Evolutionary conservation across 352 stramenopile species (phyloP).

Genomic region (Phytophthora megakarya): DNA sequence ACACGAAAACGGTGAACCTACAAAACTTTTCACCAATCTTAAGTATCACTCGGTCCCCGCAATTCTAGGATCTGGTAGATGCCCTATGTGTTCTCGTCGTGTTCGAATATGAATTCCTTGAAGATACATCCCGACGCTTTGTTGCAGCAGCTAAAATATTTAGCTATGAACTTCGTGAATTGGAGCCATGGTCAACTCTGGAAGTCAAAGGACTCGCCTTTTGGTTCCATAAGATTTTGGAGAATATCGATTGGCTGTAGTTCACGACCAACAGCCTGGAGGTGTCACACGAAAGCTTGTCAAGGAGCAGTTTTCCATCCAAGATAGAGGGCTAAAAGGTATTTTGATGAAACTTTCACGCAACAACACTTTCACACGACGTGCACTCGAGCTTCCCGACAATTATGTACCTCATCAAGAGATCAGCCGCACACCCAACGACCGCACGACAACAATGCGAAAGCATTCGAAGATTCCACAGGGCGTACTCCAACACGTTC

Average conservation of each 20-base stretch:
- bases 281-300: background rate
- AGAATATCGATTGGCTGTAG: background rate
- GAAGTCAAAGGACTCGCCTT: slow-evolving; percentile 2
- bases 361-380: too few species aligned
- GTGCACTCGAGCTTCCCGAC: too few species aligned
- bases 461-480: too few species aligned
- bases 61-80: background rate
- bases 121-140: background rate
- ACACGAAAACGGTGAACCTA: background rate
- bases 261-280: background rate
- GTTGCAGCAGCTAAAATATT: background rate
- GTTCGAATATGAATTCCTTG: background rate
- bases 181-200: background rate
- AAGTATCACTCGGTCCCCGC: background rate
- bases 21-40: background rate
- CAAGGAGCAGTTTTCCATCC: background rate
- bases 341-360: slow-evolving; percentile 1
- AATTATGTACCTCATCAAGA: too few species aligned
- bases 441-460: too few species aligned
- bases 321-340: background rate
- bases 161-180: background rate
- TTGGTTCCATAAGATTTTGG: slow-evolving; percentile 11
- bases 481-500: too few species aligned
- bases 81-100: background rate
- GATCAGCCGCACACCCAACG: too few species aligned